Conservation (phyloP, 176 grass and related monocot species). For the Zizania latifolia region DNA sequence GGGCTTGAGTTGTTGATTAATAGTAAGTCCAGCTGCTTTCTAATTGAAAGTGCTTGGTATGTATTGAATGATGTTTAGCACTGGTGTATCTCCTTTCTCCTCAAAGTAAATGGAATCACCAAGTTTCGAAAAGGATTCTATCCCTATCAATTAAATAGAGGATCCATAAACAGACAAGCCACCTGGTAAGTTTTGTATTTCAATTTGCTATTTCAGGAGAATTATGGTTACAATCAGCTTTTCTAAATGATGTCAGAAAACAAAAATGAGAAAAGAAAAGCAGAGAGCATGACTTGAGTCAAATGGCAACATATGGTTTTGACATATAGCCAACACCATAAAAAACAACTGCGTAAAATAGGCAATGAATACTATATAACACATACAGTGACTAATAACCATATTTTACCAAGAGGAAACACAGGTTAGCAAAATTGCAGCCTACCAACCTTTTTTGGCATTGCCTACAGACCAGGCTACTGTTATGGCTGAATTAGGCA, state of each 20-base stretch:
- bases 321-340: background rate
- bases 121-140: conserved; percentile 94
- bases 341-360: background rate
- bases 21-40: conserved; percentile 50
- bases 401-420: background rate
- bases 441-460: no score
- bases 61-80: conserved; percentile 76
- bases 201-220: conserved; percentile 54
- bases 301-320: background rate
- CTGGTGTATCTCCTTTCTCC: conserved; percentile 55
- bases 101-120: conserved; percentile 98
- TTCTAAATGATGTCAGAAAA: background rate
- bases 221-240: conserved; percentile 22
- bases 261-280: conserved; percentile 3
- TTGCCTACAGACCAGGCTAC: no score
- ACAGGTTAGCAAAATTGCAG: background rate
- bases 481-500: background rate
- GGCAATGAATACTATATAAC: background rate
- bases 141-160: conserved; percentile 42
- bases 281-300: background rate
- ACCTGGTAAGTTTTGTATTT: background rate
- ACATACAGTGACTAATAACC: background rate
- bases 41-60: conserved; percentile 77
- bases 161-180: background rate
- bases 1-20: conserved; percentile 60